Evolutionary conservation across 2,329 filamentous ascomycete species (phyloP).

Genomic region (Nigrograna mackinnonii): DNA sequence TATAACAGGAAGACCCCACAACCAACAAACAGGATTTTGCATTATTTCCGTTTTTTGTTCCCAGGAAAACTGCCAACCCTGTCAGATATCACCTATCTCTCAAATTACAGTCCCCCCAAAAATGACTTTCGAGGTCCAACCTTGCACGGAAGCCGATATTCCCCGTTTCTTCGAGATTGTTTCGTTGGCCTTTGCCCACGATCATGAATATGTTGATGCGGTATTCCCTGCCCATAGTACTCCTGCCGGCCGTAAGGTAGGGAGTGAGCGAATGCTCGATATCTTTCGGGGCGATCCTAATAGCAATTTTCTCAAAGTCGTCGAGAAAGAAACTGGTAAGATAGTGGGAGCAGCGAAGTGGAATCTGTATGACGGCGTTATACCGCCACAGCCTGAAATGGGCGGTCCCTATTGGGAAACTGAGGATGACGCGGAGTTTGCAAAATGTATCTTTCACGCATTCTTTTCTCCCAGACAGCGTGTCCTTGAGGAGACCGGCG

Average conservation of each 20-base stretch:
- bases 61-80: too few species aligned
- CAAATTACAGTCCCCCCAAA: too few species aligned
- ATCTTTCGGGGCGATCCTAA: neutral
- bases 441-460: slow-evolving; percentile 4
- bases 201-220: slow-evolving; percentile 9
- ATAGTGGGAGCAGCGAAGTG: slow-evolving; percentile 12
- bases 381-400: slow-evolving; percentile 5
- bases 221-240: slow-evolving; percentile 11
- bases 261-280: slow-evolving; percentile 7
- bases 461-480: slow-evolving; percentile 6
- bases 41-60: too few species aligned
- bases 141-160: slow-evolving; percentile 10
- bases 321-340: slow-evolving; percentile 2
- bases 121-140: slow-evolving; percentile 2
- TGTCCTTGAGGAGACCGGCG: slow-evolving; percentile 5
- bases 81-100: too few species aligned
- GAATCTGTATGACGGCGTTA: slow-evolving; percentile 9
- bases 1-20: too few species aligned
- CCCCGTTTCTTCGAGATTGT: slow-evolving; percentile 11
- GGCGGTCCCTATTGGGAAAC: slow-evolving; percentile 8
- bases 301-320: slow-evolving; percentile 5
- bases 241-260: slow-evolving; percentile 4
- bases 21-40: too few species aligned
- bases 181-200: slow-evolving; percentile 11
- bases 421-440: slow-evolving; percentile 10